Base-by-base conservation (phyloP, 2,329 filamentous ascomycete species). In the Epichloe coenophiala region DNA sequence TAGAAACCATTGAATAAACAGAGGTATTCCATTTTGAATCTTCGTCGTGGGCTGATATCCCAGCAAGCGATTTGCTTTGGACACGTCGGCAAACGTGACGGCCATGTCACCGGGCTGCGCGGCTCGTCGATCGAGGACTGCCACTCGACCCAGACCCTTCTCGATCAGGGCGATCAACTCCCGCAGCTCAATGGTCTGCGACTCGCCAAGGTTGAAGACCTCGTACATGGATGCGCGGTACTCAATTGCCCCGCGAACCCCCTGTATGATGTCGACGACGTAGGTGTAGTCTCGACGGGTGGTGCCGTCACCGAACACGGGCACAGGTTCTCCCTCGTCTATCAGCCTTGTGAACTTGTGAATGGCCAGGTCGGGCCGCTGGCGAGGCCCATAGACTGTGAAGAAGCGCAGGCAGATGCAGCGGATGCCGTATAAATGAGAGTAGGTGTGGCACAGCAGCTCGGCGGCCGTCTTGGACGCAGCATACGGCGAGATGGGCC, bases 321-420 rank as follows among this genome's bases (percentile, higher is more conserved):
- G 57, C 11, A 60, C 56, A 11, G 58, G 54, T 50, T 56, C 56
- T 4, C 56, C 58, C 17, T 55, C 51, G 49, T 43, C 39, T 17
- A 60, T 60, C 15, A 59, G 46, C 36, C 3, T 38, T 15, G 36
- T 38, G 13, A 59, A 59, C 37, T 60, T 60, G 51, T 57, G 53
- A 33, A 59, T 58, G 7, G 58, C 58, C 40, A 60, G 49, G 39
- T 60, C 58, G 2, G 58, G 58, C 5, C 58, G 58, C 49, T 59
- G 57, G 8, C 58, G 54, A 11, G 58, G 50, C 40, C 58, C 58
- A 40, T 60, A 60, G 11, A 59, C 58, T 33, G 56, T 60, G 47
- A 60, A 60, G 55, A 60, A 59, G n/a, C 58, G 50, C 11, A 60
- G 56, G 13, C 55, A 57, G 23, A 59, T 38, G 50, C 56, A 59